Evolutionary conservation across 176 grass and related monocot species (phyloP), one percentile per base, ranked within the genome.

Genomic region (Cenchrus fungigraminus): DNA sequence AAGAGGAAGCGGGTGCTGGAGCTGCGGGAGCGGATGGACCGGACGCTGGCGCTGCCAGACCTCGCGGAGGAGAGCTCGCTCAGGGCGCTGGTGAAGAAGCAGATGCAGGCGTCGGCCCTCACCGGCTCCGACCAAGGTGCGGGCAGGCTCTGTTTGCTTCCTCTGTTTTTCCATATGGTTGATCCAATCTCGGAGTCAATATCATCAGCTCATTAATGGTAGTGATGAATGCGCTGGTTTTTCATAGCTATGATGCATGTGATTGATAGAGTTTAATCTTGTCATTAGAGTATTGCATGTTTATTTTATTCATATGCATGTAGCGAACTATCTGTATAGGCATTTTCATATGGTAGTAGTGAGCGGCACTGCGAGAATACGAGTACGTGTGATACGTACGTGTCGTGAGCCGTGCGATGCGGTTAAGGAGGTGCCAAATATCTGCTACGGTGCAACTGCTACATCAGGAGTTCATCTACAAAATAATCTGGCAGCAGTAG

Each of bases 41-140:
- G 75, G 84, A 84, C 94, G 31, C 79, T 97, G 65, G 71, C 76
- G 76, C 72, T 83, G 79, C 91, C 94, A 14, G 87, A 97, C 83
- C 89, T 98, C 57, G 70, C 88, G 62, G 88, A 92, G 73, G 76
- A 83, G 73, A 78, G 51, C 28, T 92, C 58, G 43, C 54, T 98
- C 47, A 92, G 76, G 90, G 90, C 84, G 12, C 88, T 96, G 20
- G 78, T 98, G n/a, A 92, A 86, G 85, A 87, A 82, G 79, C 97
- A 98, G 88, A 88, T 90, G 45, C 53, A 76, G 25, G 76, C 71
- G 7, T 87, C 85, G 2, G 80, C 80, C 56, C 45, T 83, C 12
- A 57, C 85, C 10, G 59, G 61, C 64, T 81, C 51, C 49, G 40
- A 74, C 25, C 63, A 82, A 87, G 78, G 83, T 84, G 6, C 43